Evolutionary conservation across 2,329 filamentous ascomycete species (phyloP), one percentile per base, ranked within the genome.

Genomic region (Periconia sp.): DNA sequence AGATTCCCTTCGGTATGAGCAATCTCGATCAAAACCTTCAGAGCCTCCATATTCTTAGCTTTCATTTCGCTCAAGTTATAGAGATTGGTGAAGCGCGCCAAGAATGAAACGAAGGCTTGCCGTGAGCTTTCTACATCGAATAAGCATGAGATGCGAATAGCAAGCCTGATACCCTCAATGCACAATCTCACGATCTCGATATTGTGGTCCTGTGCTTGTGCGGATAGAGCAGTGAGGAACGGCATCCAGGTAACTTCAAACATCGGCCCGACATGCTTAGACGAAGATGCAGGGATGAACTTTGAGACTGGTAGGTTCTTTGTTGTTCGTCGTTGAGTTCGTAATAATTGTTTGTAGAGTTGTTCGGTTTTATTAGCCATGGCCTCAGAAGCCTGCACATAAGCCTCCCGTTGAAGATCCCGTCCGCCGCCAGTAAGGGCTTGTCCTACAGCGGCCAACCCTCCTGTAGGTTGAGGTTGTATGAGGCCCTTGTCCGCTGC

Each of bases 211-310:
- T 97, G 94, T 67, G 94, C 92, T 56, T 95, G 89, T 36, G 89
- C 92, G 1, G 92, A 96, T 18, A 99, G 80, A 0, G 92, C 92
- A 4, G 92, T 97, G 62, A 99, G 87, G 70, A 96, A 95, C 8
- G 92, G 96, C 92, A 97, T 99, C 94, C 94, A 99, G 0, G 91
- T 95, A 17, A 96, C 91, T 60, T 96, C 92, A 64, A 99, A 97
- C 94, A 99, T 99, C 1, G 94, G 91, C 0, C 94, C 94, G 36
- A 96, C 88, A 68, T 99, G 94, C 59, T 90, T 92, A 67, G 90
- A 92, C 0, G 92, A 97, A 1, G 90, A 94, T 3, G 94, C 94
- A 1, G 90, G 88, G 40, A 99, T 95, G 70, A 94, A 99, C 43
- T 76, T 85, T 72, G 78, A 86, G 59, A 70, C 72, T n/a, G 75